These are phyloP conservation scores for Arabidopsis suecica DNA, from an alignment of 345 rosid species.

Conservation along the genomic window DNA sequence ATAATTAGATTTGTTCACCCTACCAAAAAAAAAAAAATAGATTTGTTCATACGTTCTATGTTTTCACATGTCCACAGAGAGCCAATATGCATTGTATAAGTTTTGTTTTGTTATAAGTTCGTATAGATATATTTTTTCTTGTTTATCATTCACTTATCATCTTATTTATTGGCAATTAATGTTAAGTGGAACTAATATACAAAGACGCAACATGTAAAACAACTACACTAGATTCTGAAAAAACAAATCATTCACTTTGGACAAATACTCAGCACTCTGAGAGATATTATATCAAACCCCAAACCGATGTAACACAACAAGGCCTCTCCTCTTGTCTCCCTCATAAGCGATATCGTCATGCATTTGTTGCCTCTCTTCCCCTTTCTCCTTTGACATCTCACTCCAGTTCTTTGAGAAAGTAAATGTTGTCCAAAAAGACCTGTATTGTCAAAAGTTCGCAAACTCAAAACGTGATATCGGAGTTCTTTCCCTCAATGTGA, in stretches of 20 bases:
- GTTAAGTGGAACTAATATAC: conserved; percentile 32
- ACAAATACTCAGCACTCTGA: conserved; percentile 12
- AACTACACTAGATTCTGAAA: conserved; percentile 32
- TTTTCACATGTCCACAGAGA: background rate
- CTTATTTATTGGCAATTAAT: conserved; percentile 14
- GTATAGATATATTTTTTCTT: background rate
- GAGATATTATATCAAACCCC: conserved; percentile 22
- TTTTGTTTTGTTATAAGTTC: too few species aligned
- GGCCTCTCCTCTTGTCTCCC: conserved; percentile 4
- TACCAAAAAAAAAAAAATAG: too few species aligned
- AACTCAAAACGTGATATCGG: conserved; percentile 4
- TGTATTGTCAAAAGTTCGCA: conserved; percentile 49
- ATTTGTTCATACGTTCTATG: background rate
- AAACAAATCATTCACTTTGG: conserved; percentile 31
- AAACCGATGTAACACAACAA: conserved; percentile 32
- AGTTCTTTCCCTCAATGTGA: conserved; percentile 18
- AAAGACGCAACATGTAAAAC: conserved; percentile 19
- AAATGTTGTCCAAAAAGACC: conserved; percentile 94
- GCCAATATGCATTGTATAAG: background rate
- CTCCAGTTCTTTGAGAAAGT: conserved; percentile 88
- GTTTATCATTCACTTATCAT: background rate
- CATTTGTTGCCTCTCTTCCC: conserved; percentile 24
- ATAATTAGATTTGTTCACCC: too few species aligned
- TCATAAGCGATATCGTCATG: conserved; percentile 17
- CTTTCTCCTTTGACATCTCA: conserved; percentile 46